Percentiles rank a stretch among this genome's conserved stretches.
phyloP scores from a whole-genome alignment of 192 early-diverging fungal genomes.

The Entomortierella parvispora region DNA sequence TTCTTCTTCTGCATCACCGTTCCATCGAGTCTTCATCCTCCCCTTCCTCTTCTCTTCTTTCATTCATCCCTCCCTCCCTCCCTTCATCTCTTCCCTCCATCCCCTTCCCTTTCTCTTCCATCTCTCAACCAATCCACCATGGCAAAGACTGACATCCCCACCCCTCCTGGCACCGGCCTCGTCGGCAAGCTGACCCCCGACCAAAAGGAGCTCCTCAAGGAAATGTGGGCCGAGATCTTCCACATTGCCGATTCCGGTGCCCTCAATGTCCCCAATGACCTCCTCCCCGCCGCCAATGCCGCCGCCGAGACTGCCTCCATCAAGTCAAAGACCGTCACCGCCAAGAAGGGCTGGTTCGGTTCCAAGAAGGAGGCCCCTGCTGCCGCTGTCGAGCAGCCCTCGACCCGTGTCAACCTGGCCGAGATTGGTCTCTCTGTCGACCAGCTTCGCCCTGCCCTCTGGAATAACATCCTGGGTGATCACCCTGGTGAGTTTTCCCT shows the following conservation, averaged over 20 bases:
- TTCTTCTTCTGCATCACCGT: no score
- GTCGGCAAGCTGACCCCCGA: conserved; percentile 44
- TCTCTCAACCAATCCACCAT: conserved; percentile 5
- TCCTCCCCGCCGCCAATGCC: not conserved
- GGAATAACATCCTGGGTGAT: conserved; percentile 50
- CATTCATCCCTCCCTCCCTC: not conserved
- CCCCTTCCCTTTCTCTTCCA: not conserved
- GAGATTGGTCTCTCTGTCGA: conserved; percentile 36
- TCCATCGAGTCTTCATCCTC: not conserved
- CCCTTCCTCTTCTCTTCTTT: not conserved
- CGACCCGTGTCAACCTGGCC: conserved; percentile 23
- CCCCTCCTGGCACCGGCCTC: conserved; percentile 50
- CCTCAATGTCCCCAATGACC: not conserved
- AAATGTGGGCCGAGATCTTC: conserved; percentile 51
- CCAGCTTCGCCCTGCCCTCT: conserved; percentile 38
- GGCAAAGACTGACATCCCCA: conserved; percentile 39
- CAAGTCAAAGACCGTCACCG: conserved; percentile 34
- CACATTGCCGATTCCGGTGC: conserved; percentile 20
- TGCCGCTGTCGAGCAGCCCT: conserved; percentile 5
- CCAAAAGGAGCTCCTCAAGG: conserved; percentile 45
- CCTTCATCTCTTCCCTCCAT: not conserved
- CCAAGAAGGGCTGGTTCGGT: conserved; percentile 48
- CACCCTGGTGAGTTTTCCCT: conserved; percentile 29
- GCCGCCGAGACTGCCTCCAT: conserved; percentile 17
- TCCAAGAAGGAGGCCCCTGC: conserved; percentile 13